A percentile compares a stretch with the other conserved stretches of the same genome.
These are phyloP conservation scores for Taiozyma sp. DNA, from an alignment of 1,139 yeast genomes.

Conservation along the genomic window DNA sequence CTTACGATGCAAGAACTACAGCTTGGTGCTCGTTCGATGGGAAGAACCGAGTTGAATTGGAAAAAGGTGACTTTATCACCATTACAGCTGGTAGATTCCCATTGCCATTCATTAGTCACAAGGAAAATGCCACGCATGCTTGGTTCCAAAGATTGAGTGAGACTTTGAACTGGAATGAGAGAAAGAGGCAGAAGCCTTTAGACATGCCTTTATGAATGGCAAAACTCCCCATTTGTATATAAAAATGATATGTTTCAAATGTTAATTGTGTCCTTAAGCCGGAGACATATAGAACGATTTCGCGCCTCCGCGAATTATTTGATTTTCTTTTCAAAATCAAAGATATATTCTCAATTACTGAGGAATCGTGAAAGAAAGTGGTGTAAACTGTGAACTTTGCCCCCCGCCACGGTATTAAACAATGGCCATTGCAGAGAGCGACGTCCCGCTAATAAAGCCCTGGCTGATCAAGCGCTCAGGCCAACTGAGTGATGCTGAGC, in stretches of 20 bases:
- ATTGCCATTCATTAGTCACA: slow-evolving; percentile 56
- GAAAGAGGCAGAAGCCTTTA: slow-evolving; percentile 38
- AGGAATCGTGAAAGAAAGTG: no score
- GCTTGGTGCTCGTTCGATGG: slow-evolving; percentile 87
- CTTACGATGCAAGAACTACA: slow-evolving; percentile 58
- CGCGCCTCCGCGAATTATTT: not conserved
- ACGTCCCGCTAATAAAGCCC: slow-evolving; percentile 25
- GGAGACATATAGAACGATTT: not conserved
- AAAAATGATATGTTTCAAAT: no score
- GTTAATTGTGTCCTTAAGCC: no score
- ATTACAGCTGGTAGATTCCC: slow-evolving; percentile 72
- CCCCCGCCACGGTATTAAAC: no score
- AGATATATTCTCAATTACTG: no score
- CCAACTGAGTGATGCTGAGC: slow-evolving; percentile 36
- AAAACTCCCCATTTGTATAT: no score
- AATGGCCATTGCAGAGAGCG: slow-evolving; percentile 15
- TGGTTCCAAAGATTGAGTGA: slow-evolving; percentile 46
- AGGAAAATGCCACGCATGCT: slow-evolving; percentile 24
- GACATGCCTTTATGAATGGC: no score
- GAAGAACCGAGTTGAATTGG: slow-evolving; percentile 61
- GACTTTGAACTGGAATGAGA: slow-evolving; percentile 52
- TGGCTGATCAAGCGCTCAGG: slow-evolving; percentile 33
- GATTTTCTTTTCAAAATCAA: no score
- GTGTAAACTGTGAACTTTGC: no score
- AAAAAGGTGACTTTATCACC: slow-evolving; percentile 67